A percentile compares a stretch with the other conserved stretches of the same genome.
Conservation (phyloP, 176 grass and related monocot species). For the Oryza officinalis region DNA sequence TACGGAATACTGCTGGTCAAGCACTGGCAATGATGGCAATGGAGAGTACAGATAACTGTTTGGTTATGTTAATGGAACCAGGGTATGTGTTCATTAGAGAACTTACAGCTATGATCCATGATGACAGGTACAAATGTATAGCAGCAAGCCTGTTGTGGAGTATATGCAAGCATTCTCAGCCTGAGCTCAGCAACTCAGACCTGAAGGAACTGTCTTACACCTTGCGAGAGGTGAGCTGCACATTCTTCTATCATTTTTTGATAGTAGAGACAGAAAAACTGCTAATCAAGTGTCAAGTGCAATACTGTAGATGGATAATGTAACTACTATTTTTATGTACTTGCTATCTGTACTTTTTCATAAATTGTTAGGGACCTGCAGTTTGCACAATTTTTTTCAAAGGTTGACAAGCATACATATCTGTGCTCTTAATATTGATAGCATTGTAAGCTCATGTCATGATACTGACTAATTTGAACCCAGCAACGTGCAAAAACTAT, state of each 20-base stretch:
- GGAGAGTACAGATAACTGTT: neutral
- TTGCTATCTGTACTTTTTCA: too few species aligned
- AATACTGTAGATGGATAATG: neutral
- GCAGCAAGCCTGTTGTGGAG: neutral
- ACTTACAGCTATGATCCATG: neutral
- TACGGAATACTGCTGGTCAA: neutral
- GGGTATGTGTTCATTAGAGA: neutral
- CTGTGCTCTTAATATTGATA: too few species aligned
- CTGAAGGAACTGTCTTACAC: neutral
- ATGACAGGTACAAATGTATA: neutral
- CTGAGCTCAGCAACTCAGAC: neutral
- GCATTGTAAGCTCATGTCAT: too few species aligned
- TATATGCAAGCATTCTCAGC: neutral
- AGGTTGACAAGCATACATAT: too few species aligned
- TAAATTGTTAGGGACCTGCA: too few species aligned
- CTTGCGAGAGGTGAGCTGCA: neutral
- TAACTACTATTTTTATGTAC: neutral
- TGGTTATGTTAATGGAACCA: neutral
- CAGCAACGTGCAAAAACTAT: too few species aligned
- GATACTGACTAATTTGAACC: too few species aligned
- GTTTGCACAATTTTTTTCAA: too few species aligned
- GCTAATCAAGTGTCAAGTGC: neutral
- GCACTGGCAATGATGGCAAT: neutral
- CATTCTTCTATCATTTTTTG: too few species aligned
- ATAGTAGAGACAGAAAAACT: too few species aligned